Evolutionary conservation across 2,329 filamentous ascomycete genomes (phyloP).

Genomic region (Sporothrix schenckii): DNA sequence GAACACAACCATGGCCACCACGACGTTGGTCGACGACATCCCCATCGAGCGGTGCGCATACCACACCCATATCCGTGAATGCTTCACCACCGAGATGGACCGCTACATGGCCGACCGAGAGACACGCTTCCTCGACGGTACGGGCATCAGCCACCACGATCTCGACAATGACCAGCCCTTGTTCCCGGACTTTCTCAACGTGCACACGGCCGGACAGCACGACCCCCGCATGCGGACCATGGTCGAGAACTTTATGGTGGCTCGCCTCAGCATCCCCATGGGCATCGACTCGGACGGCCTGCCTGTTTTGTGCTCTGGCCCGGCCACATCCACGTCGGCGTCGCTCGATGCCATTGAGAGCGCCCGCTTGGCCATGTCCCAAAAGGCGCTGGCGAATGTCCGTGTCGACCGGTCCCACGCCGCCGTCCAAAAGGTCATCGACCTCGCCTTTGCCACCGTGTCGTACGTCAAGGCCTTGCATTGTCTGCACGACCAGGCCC

Average conservation of each 20-base stretch:
- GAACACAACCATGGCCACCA: background rate
- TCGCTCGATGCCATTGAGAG: background rate
- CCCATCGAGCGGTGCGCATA: background rate
- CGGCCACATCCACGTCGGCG: background rate
- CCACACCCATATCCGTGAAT: background rate
- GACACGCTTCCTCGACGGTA: background rate
- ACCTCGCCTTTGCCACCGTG: background rate
- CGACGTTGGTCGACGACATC: background rate
- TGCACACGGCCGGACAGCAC: background rate
- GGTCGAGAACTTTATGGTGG: background rate
- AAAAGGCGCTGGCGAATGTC: background rate
- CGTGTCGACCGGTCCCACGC: background rate
- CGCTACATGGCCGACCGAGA: background rate
- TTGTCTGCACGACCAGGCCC: background rate
- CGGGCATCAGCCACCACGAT: background rate
- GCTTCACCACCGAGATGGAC: slow-evolving; percentile 7
- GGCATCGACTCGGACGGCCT: background rate
- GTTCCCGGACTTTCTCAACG: background rate
- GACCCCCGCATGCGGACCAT: slow-evolving; percentile 1
- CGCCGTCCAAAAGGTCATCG: background rate
- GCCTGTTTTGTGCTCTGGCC: background rate
- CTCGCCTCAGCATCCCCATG: slow-evolving; percentile 7
- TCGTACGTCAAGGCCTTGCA: background rate
- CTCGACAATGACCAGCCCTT: background rate
- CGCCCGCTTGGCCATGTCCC: background rate